A percentile compares a stretch with the other conserved stretches of the same genome.
These are phyloP conservation scores for Cercospora citrullina DNA, from an alignment of 2,329 filamentous ascomycete genomes.

Conservation along the genomic window DNA sequence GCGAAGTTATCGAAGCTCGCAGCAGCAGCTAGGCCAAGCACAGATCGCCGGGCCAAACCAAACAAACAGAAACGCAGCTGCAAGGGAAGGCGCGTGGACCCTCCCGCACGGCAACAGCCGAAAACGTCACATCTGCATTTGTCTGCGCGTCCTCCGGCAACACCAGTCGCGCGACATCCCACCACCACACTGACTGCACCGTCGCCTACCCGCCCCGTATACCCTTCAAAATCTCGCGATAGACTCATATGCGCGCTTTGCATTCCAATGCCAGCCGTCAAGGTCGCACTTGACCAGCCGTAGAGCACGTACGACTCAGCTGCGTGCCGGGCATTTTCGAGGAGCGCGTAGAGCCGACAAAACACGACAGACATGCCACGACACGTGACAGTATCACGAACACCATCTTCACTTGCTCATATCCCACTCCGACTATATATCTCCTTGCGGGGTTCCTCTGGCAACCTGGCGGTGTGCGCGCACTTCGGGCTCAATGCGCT, in stretches of 20 bases:
- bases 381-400: no score
- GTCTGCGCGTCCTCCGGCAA: not conserved
- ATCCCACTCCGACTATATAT: not conserved
- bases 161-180: not conserved
- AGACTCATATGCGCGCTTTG: not conserved
- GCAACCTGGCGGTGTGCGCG: constrained; percentile 12
- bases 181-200: not conserved
- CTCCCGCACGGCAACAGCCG: not conserved
- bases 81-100: not conserved
- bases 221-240: not conserved
- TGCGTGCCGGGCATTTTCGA: not conserved
- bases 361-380: not conserved
- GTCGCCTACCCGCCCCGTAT: not conserved
- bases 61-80: not conserved
- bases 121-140: not conserved
- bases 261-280: not conserved
- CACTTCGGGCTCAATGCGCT: not conserved
- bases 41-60: not conserved
- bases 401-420: not conserved
- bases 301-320: not conserved
- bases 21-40: not conserved
- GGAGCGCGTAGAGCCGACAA: not conserved
- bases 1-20: not conserved
- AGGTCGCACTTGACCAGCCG: not conserved
- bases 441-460: not conserved